A percentile compares a stretch with the other conserved stretches of the same genome.
Evolutionary conservation across 1,284 basidiomycete genomes (phyloP).

Genomic region (Fomes fomentarius): DNA sequence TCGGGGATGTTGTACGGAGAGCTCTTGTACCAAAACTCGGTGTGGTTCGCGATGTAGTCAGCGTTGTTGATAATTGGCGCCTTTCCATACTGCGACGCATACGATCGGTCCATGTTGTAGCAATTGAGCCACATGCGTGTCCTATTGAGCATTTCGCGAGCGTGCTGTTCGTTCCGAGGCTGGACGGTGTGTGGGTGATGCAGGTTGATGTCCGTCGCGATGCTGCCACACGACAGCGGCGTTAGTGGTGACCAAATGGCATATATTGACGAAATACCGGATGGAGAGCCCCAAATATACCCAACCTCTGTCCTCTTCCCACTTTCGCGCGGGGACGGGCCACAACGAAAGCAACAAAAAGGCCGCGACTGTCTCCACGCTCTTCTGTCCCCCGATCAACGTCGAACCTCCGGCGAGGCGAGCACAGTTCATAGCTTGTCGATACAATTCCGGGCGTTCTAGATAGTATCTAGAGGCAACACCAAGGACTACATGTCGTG

Average conservation of each 20-base stretch:
- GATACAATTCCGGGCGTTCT: slow-evolving; percentile 67
- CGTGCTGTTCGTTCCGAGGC: slow-evolving; percentile 70
- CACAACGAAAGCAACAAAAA: slow-evolving; percentile 77
- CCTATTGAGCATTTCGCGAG: slow-evolving; percentile 84
- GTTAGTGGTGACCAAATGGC: neutral
- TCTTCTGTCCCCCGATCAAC: slow-evolving; percentile 73
- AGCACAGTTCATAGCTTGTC: slow-evolving; percentile 69
- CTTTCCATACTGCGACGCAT: slow-evolving; percentile 84
- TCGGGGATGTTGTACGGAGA: slow-evolving; percentile 68
- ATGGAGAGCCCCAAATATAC: slow-evolving; percentile 80
- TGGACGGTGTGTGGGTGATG: slow-evolving; percentile 75
- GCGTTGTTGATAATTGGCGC: slow-evolving; percentile 70
- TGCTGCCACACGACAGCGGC: slow-evolving; percentile 39
- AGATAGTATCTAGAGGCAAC: slow-evolving; percentile 75
- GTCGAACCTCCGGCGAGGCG: slow-evolving; percentile 74
- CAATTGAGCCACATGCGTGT: slow-evolving; percentile 88
- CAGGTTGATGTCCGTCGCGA: slow-evolving; percentile 84
- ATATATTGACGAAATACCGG: slow-evolving; percentile 42
- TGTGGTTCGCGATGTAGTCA: slow-evolving; percentile 79
- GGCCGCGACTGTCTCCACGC: slow-evolving; percentile 73
- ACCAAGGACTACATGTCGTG: slow-evolving; percentile 61
- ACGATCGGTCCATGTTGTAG: slow-evolving; percentile 83
- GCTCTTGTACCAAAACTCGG: slow-evolving; percentile 73
- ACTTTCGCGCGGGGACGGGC: slow-evolving; percentile 70
- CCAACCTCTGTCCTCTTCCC: slow-evolving; percentile 83